These are phyloP conservation scores for Aaosphaeria pasadenensis DNA, from an alignment of 2,329 filamentous ascomycete genomes.

Conservation along the genomic window DNA sequence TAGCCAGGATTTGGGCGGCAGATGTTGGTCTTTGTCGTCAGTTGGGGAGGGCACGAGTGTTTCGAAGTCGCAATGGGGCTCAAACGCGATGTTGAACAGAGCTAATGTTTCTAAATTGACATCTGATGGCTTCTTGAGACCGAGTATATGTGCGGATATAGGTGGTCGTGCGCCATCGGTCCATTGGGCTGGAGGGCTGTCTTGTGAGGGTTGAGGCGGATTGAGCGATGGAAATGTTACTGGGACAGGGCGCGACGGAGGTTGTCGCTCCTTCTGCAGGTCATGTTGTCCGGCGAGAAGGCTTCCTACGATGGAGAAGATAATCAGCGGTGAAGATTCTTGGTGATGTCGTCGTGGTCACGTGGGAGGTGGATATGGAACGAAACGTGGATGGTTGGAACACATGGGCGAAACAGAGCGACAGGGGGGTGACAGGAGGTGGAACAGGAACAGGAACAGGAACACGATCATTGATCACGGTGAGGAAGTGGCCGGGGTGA, in stretches of 20 bases:
- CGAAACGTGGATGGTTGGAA: conserved; percentile 25
- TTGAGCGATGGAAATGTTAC: conserved; percentile 52
- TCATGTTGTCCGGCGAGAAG: conserved; percentile 40
- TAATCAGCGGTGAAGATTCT: conserved; percentile 23
- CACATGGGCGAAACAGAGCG: conserved; percentile 15
- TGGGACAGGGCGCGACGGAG: conserved; percentile 49
- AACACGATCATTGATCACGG: neutral
- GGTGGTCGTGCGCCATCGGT: conserved; percentile 36
- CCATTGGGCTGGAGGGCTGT: conserved; percentile 27
- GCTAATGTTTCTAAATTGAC: conserved; percentile 38
- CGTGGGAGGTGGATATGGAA: neutral
- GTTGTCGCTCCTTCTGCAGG: conserved; percentile 39
- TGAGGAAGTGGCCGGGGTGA: too few relatives aligned
- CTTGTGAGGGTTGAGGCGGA: conserved; percentile 30
- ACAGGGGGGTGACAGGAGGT: neutral
- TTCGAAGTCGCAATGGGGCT: conserved; percentile 36
- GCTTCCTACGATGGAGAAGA: conserved; percentile 22
- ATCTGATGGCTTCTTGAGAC: conserved; percentile 41
- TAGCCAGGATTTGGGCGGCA: conserved; percentile 39
- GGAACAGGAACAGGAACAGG: neutral
- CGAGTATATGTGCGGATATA: conserved; percentile 43
- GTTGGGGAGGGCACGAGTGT: conserved; percentile 34
- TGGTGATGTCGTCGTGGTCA: too few relatives aligned
- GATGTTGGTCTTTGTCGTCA: conserved; percentile 32
- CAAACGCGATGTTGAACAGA: conserved; percentile 43